A percentile compares a stretch with the other conserved stretches of the same genome.
phyloP scores from a whole-genome alignment of 148 eudicot species.

The Chenopodium album region DNA sequence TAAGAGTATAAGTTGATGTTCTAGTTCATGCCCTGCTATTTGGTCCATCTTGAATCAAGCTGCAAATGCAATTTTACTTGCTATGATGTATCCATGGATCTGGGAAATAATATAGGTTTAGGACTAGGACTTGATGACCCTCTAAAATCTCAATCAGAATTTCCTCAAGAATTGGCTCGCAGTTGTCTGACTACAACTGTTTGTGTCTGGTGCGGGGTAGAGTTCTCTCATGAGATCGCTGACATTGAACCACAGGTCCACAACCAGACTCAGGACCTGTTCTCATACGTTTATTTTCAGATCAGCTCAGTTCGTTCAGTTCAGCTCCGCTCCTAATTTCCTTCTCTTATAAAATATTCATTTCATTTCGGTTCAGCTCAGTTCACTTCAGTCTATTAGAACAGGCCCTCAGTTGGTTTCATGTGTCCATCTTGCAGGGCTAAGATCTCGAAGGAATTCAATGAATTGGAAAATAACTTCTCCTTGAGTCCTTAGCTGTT shows the following conservation, averaged over 20 bases:
- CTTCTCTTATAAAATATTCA: too few relatives aligned
- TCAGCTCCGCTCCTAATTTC: too few relatives aligned
- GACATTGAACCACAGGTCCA: constrained; percentile 42
- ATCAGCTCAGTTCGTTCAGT: too few relatives aligned
- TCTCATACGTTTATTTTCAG: too few relatives aligned
- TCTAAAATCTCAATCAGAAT: constrained; percentile 31
- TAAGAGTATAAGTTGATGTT: too few relatives aligned
- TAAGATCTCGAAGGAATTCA: constrained; percentile 63
- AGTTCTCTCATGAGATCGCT: constrained; percentile 46
- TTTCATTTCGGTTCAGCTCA: too few relatives aligned
- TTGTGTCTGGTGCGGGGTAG: constrained; percentile 68
- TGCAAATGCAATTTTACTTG: background rate
- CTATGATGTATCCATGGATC: constrained; percentile 40
- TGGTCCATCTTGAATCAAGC: too few relatives aligned
- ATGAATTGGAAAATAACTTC: constrained; percentile 37
- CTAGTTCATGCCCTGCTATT: too few relatives aligned
- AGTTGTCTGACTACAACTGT: constrained; percentile 35
- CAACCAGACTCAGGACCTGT: constrained; percentile 40
- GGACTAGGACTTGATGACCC: constrained; percentile 36
- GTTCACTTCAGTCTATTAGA: too few relatives aligned
- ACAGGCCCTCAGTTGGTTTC: constrained; percentile 36
- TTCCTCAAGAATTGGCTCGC: constrained; percentile 22
- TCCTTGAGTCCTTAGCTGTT: constrained; percentile 29
- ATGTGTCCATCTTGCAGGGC: constrained; percentile 71
- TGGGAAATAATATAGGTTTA: constrained; percentile 25